Percentiles rank a stretch among this genome's conserved stretches.
These are phyloP conservation scores for Glycyrrhiza uralensis DNA, from an alignment of 306 rosid genomes.

Conservation along the genomic window DNA sequence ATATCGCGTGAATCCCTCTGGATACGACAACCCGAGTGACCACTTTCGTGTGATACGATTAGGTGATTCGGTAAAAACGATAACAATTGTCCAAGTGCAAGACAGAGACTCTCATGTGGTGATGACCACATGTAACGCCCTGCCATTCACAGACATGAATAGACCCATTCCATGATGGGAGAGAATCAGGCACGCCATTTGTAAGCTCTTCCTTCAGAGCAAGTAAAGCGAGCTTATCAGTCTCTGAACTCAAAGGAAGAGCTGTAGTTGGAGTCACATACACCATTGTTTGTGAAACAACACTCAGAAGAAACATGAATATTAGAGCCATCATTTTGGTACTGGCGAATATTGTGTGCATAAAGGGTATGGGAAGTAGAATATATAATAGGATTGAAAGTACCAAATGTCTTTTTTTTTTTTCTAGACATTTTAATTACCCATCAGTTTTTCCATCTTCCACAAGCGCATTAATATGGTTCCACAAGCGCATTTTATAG, in stretches of 20 bases:
- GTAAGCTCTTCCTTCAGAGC: constrained; percentile 24
- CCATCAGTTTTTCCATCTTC: no score
- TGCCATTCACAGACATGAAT: neutral
- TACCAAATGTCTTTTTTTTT: no score
- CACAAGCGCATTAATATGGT: no score
- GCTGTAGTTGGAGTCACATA: neutral
- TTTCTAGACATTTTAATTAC: no score
- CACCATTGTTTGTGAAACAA: neutral
- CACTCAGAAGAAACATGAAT: neutral
- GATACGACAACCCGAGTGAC: no score
- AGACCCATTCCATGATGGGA: constrained; percentile 38
- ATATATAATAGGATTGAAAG: no score
- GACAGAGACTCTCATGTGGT: constrained; percentile 13
- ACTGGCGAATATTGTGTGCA: neutral
- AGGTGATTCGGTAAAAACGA: no score
- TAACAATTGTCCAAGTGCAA: neutral
- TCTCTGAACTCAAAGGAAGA: neutral
- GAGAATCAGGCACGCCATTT: constrained; percentile 1
- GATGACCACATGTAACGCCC: neutral
- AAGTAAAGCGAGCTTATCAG: constrained; percentile 19
- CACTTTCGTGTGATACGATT: no score
- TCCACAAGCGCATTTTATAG: no score
- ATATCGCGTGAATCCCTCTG: no score
- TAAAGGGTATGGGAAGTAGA: neutral
- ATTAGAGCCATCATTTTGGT: neutral